A percentile compares a stretch with the other conserved stretches of the same genome.
Evolutionary conservation across 495 filamentous ascomycete genomes (phyloP).

Genomic region (Neurospora hispaniola): DNA sequence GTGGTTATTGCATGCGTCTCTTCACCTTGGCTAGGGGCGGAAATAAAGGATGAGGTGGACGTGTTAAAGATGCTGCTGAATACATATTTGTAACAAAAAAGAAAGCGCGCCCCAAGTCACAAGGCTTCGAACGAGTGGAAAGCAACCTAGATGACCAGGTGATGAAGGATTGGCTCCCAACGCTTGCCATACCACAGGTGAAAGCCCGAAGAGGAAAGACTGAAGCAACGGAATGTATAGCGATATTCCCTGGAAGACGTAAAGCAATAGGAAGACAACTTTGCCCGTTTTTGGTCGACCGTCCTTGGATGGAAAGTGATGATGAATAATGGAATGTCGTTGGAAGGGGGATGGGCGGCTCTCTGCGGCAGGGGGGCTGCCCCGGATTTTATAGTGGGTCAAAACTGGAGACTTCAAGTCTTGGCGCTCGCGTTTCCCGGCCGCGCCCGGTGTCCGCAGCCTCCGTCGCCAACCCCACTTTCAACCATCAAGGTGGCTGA

Average conservation of each 20-base stretch:
- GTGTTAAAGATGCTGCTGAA: no score
- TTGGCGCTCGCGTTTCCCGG: not conserved
- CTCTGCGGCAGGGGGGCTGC: not conserved
- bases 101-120: no score
- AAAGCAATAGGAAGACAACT: not conserved
- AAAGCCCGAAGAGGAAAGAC: not conserved
- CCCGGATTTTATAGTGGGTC: not conserved
- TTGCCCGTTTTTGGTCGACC: not conserved
- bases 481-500: not conserved
- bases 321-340: not conserved
- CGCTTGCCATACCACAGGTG: not conserved
- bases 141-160: not conserved
- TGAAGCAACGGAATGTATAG: not conserved
- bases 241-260: not conserved
- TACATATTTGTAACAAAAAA: no score
- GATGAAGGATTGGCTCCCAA: not conserved
- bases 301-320: not conserved
- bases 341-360: not conserved
- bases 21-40: no score
- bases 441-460: not conserved
- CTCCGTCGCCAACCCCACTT: not conserved
- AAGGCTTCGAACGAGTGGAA: not conserved
- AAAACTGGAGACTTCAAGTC: not conserved
- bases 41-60: no score
- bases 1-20: no score